Conservation (phyloP, 2,329 filamentous ascomycete genomes). For the Drechslera avenae region DNA sequence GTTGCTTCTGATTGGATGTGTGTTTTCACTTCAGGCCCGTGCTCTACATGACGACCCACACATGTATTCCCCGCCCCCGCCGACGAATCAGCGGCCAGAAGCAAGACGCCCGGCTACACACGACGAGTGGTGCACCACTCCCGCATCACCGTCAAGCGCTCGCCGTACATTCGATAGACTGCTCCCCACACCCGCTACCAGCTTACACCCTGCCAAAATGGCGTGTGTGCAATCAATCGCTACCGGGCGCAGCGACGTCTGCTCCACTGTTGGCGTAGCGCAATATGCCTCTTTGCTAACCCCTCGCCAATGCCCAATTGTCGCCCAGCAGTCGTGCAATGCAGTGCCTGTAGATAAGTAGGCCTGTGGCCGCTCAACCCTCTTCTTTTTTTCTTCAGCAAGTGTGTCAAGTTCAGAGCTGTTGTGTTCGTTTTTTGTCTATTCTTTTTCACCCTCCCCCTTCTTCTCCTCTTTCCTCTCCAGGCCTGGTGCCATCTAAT, state of each 20-base stretch:
- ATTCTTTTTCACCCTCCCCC: conserved; percentile 47
- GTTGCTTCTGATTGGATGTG: conserved; percentile 28
- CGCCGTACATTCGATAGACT: conserved; percentile 44
- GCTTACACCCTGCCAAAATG: conserved; percentile 38
- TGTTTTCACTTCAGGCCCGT: conserved; percentile 38
- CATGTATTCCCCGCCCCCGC: conserved; percentile 28
- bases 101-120: conserved; percentile 34
- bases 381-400: conserved; percentile 54
- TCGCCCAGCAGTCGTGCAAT: conserved; percentile 32
- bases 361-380: conserved; percentile 32
- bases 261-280: conserved; percentile 30
- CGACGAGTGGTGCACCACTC: conserved; percentile 40
- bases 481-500: conserved; percentile 56
- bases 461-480: conserved; percentile 48
- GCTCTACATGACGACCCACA: conserved; percentile 26
- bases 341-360: conserved; percentile 42
- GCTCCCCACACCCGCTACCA: conserved; percentile 35
- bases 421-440: conserved; percentile 53
- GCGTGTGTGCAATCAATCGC: conserved; percentile 38
- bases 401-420: conserved; percentile 59
- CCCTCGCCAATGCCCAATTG: conserved; percentile 28
- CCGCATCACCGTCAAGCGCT: conserved; percentile 42
- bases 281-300: conserved; percentile 33
- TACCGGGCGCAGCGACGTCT: conserved; percentile 32
- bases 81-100: conserved; percentile 28